Conservation (phyloP, 768 basidiomycete species). For the Lactarius vividus region DNA sequence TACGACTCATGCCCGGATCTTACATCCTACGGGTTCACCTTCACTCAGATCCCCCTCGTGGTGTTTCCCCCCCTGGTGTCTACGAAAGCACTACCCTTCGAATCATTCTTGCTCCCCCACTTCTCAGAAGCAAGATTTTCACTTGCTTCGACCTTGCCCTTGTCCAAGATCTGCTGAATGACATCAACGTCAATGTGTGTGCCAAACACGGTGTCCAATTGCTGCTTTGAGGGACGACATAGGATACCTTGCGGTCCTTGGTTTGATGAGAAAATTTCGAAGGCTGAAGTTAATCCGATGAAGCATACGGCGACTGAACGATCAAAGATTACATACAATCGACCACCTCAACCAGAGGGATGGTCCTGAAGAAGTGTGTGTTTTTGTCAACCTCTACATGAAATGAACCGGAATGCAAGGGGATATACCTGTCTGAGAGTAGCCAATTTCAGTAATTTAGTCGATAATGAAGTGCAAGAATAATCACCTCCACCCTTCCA, state of each 20-base stretch:
- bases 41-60: conserved; percentile 20
- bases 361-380: conserved; percentile 43
- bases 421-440: conserved; percentile 62
- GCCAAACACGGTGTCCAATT: conserved; percentile 72
- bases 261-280: conserved; percentile 62
- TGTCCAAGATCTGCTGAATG: conserved; percentile 54
- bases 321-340: conserved; percentile 54
- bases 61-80: conserved; percentile 20
- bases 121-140: conserved; percentile 42
- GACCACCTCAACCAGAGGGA: conserved; percentile 73
- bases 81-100: conserved; percentile 19
- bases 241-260: conserved; percentile 81
- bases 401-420: conserved; percentile 53
- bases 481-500: conserved; percentile 77
- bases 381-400: neutral
- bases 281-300: conserved; percentile 46
- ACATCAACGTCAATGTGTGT: conserved; percentile 65
- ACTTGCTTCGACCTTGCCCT: conserved; percentile 56
- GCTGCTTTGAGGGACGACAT: conserved; percentile 74
- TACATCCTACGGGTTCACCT: neutral
- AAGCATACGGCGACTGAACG: neutral
- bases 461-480: conserved; percentile 20
- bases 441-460: conserved; percentile 26
- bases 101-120: conserved; percentile 30
- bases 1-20: neutral